A percentile compares a stretch with the other conserved stretches of the same genome.
Conservation (phyloP, 2,329 filamentous ascomycete genomes). For the Xylariomycetidae sp. region DNA sequence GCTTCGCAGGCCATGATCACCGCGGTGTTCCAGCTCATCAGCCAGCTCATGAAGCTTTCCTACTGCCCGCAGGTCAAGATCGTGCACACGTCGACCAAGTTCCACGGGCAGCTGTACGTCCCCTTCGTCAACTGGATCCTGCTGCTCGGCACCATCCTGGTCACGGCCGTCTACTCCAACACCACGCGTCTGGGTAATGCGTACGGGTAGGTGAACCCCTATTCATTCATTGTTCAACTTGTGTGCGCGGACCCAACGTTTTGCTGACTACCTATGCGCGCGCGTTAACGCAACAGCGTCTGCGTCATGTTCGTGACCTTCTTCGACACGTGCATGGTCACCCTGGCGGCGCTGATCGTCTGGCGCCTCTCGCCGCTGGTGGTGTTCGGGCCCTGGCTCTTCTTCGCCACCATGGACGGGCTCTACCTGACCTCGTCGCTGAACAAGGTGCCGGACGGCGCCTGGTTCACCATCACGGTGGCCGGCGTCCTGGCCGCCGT, state of each 20-base stretch:
- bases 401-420: conserved; percentile 62
- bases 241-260: not conserved
- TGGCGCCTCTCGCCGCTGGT: conserved; percentile 58
- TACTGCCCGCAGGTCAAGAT: conserved; percentile 75
- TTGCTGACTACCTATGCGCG: too few species aligned
- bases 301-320: conserved; percentile 78
- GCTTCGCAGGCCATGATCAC: conserved; percentile 77
- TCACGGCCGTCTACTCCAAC: conserved; percentile 61
- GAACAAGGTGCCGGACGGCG: conserved; percentile 67
- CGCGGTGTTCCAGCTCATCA: conserved; percentile 49
- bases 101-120: conserved; percentile 72
- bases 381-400: conserved; percentile 56
- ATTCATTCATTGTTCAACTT: not conserved
- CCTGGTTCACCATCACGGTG: conserved; percentile 70
- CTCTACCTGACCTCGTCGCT: conserved; percentile 64
- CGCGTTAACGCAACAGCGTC: conserved; percentile 35
- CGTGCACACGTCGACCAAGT: conserved; percentile 62
- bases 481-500: conserved; percentile 55
- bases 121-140: conserved; percentile 72
- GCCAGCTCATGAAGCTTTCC: conserved; percentile 54
- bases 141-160: conserved; percentile 68
- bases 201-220: conserved; percentile 45
- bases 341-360: conserved; percentile 64
- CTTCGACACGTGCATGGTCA: conserved; percentile 69
- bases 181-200: conserved; percentile 66